Conservation (phyloP, 2,329 filamentous ascomycete species). For the Cladophialophora yegresii region DNA sequence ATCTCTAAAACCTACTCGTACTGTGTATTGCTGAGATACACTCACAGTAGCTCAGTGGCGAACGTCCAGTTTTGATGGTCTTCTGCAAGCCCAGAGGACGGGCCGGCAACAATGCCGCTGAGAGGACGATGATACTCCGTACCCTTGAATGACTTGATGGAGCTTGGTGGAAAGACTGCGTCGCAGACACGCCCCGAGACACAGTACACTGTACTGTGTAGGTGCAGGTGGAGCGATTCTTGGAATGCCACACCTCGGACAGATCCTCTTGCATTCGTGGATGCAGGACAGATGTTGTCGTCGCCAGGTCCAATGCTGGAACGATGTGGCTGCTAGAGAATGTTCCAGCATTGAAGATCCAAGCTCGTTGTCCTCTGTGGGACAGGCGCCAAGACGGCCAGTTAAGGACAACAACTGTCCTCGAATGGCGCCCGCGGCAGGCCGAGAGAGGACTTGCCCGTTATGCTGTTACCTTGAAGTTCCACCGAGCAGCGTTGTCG, state of each 20-base stretch:
- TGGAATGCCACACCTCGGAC: not conserved
- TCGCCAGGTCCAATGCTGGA: not conserved
- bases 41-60: not conserved
- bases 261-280: not conserved
- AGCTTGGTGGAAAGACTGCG: not conserved
- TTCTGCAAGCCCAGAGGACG: not conserved
- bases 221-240: not conserved
- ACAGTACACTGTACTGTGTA: not conserved
- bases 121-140: too few species aligned
- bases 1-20: slow-evolving; percentile 13
- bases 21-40: not conserved
- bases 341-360: not conserved
- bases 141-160: not conserved
- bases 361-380: not conserved
- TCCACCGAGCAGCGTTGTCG: not conserved
- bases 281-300: not conserved
- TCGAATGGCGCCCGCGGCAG: not conserved
- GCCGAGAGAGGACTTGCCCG: not conserved
- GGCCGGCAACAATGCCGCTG: not conserved
- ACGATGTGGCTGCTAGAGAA: not conserved
- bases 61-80: not conserved
- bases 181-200: not conserved
- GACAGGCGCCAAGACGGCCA: not conserved
- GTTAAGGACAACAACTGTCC: not conserved
- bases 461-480: not conserved